These are phyloP conservation scores for Colletotrichum noveboracense DNA, from an alignment of 2,329 filamentous ascomycete species.

Conservation along the genomic window DNA sequence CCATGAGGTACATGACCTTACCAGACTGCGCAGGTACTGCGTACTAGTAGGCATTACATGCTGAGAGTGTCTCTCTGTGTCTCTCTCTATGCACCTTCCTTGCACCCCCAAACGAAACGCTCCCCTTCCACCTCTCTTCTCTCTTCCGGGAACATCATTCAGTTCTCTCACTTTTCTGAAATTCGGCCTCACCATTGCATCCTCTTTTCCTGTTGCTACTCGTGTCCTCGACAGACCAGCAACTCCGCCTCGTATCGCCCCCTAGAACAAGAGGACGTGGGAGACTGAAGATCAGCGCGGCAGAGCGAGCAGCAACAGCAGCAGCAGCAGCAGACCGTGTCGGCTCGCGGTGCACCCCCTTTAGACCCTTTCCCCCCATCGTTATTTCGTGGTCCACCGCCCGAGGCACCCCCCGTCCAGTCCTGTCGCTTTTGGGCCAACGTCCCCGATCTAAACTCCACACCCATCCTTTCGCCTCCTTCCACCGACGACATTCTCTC, in stretches of 20 bases:
- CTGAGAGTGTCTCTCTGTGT: background rate
- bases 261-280: background rate
- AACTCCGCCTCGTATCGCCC: background rate
- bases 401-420: conserved; percentile 16
- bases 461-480: conserved; percentile 21
- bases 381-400: conserved; percentile 22
- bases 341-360: conserved; percentile 6
- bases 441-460: conserved; percentile 22
- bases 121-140: conserved; percentile 1
- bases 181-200: background rate
- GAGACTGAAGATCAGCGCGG: background rate
- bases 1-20: background rate
- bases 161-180: background rate
- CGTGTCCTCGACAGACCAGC: background rate
- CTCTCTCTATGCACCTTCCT: background rate
- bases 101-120: conserved; percentile 19
- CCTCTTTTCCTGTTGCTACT: background rate
- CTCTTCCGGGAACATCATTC: background rate
- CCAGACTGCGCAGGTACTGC: background rate
- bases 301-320: background rate
- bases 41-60: background rate
- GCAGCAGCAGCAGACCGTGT: background rate
- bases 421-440: conserved; percentile 21
- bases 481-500: conserved; percentile 19
- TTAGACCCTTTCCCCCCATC: conserved; percentile 17